Base-by-base conservation (phyloP, 2,329 filamentous ascomycete genomes). In the Colletotrichum incanum region DNA sequence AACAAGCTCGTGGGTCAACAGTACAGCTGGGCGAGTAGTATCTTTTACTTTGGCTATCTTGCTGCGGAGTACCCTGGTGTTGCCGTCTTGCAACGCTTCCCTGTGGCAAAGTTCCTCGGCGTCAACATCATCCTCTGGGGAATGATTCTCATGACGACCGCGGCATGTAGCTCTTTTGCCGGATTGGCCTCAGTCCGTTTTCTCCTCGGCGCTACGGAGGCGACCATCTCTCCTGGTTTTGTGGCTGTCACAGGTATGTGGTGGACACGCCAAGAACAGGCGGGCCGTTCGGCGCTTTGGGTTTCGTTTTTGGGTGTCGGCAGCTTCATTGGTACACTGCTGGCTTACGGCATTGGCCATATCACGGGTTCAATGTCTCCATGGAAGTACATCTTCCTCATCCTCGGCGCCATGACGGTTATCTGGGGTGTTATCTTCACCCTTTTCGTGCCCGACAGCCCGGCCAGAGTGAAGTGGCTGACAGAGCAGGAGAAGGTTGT, bases 261-360 rank as follows among this genome's bases (percentile, higher is more conserved):
- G 82, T 83, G 82, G 65, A 82, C 81, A 1, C 78, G 81, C 11
- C 76, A 77, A 3, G 82, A 84, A 49, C 82, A 84, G 61, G 80
- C 80, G 2, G 76, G 79, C 37, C 78, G 82, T 1, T 80, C 82
- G 5, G 80, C 81, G 52, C 77, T 78, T 66, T 83, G 81, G 78
- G 81, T 82, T 60, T 83, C 81, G 7, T 82, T 80, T 52, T 81
- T 81, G 26, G 82, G 82, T 1, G 78, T 81, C 3, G 81, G 80
- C 0, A 79, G 78, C 5, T 78, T 83, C 2, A 73, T 82, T 11
- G 78, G 78, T 1, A 80, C 80, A 1, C 69, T 81, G 23, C 76
- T 82, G 58, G 80, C 81, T 58, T 82, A 80, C 23, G 80, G 80
- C 11, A 77, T 82, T 8, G 80, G 79, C 2, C 78, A 80, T 20